Evolutionary conservation across 306 rosid genomes (phyloP).

Genomic region (Luffa aegyptiaca): DNA sequence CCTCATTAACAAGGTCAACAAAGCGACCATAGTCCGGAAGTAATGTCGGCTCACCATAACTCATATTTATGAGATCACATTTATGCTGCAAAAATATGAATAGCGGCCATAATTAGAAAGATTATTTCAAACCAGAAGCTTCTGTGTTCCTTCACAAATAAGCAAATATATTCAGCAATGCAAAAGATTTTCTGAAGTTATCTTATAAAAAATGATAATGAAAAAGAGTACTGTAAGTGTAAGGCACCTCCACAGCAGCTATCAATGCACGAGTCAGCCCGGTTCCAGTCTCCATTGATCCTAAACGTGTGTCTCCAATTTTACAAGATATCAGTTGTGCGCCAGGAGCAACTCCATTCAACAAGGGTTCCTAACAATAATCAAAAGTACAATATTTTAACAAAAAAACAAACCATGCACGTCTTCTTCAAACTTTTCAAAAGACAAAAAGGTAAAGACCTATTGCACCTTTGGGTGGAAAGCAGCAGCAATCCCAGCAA

Average conservation of each 20-base stretch:
- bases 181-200: constrained; percentile 2
- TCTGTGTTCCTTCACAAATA: neutral
- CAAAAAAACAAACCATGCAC: neutral
- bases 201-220: constrained; percentile 1
- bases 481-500: constrained; percentile 90
- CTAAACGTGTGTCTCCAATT: constrained; percentile 92
- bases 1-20: constrained; percentile 89
- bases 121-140: neutral
- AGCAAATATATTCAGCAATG: neutral
- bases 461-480: constrained; percentile 77
- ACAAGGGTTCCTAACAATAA: constrained; percentile 65
- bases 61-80: constrained; percentile 95
- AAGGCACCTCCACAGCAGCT: constrained; percentile 86
- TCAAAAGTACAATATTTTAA: constrained; percentile 15
- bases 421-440: neutral
- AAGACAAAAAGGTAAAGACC: constrained; percentile 12
- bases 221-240: constrained; percentile 4
- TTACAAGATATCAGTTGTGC: constrained; percentile 95
- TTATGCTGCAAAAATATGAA: constrained; percentile 60
- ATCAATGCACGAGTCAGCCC: constrained; percentile 89
- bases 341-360: constrained; percentile 99
- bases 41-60: constrained; percentile 86
- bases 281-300: constrained; percentile 97
- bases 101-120: constrained; percentile 10
- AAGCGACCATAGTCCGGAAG: constrained; percentile 97